These are phyloP conservation scores for Aurantiochytrium sp. DNA, from an alignment of 108 stramenopile species.

Conservation along the genomic window DNA sequence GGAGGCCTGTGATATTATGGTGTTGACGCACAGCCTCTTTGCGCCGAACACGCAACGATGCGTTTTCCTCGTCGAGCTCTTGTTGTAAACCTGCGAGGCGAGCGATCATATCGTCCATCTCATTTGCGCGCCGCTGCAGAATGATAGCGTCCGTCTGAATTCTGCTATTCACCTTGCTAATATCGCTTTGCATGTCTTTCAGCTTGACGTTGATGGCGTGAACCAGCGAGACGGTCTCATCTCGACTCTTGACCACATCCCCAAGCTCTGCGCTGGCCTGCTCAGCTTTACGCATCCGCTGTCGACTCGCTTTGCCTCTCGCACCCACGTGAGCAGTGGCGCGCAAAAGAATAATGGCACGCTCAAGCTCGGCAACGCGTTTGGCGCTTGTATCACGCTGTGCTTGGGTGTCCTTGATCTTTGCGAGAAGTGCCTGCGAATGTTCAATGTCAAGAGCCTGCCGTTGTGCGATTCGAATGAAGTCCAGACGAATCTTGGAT, in stretches of 20 bases:
- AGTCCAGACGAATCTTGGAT: background rate
- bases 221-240: background rate
- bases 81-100: background rate
- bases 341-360: background rate
- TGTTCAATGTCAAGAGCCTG: background rate
- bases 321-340: background rate
- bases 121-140: background rate
- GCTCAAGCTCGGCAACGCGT: background rate
- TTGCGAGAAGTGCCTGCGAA: background rate
- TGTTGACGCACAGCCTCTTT: background rate
- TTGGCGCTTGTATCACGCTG: background rate
- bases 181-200: background rate
- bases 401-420: background rate
- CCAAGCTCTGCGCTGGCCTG: background rate
- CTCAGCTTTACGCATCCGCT: background rate
- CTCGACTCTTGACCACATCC: background rate
- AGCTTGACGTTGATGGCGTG: background rate
- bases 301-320: background rate
- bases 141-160: background rate
- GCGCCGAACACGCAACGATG: background rate
- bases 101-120: background rate
- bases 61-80: background rate
- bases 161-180: constrained; percentile 3
- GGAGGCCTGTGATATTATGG: background rate
- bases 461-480: background rate